Base-by-base conservation (phyloP, 2,329 filamentous ascomycete genomes). In the Stromatinia cepivora region DNA sequence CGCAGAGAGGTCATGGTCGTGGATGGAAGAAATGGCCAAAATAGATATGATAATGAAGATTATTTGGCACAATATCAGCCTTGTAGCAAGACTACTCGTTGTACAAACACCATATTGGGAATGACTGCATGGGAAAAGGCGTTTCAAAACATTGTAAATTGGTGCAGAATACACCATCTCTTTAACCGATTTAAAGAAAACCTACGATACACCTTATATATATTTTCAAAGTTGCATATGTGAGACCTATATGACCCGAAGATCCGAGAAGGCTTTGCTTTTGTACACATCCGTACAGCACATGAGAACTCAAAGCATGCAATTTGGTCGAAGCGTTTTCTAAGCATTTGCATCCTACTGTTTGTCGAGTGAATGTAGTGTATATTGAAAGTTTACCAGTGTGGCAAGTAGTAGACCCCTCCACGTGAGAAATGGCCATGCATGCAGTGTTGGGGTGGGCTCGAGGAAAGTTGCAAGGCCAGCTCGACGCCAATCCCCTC, bases 21-120 rank as follows among this genome's bases (percentile, higher is more conserved):
- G 88, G 89, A 57, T 92, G 89, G 89, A 91, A 89, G 83, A 89
- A 91, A 79, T 92, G 87, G 85, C 90, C 90, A 74, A 90, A 84
- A 81, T 79, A 75, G 69, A 68, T 17, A n/a, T 31, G 34, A 22
- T 28, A 25, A 45, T 70, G 28, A 56, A 69, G 34, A 69, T 39
- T 31, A 50, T 39, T 61, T 48, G 62, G 28, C 50, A 45, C 42
- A 45, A 39, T 42, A 66, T 31, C 58, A 52, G 53, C 61, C 36
- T 58, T 63, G 28, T 48, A 64, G 54, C 15, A 56, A 67, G 65
- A 57, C 42, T 59, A 57, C 62, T 67, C 22, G 56, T 36, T 76
- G 76, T 76, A 76, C 70, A 70, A 76, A 74, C 57, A 75, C 52
- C 39, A 52, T 65, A 69, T 64, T 68, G 67, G 67, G 59, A 71